phyloP scores from a whole-genome alignment of 768 basidiomycete genomes.

The Cyclocybe aegerita region DNA sequence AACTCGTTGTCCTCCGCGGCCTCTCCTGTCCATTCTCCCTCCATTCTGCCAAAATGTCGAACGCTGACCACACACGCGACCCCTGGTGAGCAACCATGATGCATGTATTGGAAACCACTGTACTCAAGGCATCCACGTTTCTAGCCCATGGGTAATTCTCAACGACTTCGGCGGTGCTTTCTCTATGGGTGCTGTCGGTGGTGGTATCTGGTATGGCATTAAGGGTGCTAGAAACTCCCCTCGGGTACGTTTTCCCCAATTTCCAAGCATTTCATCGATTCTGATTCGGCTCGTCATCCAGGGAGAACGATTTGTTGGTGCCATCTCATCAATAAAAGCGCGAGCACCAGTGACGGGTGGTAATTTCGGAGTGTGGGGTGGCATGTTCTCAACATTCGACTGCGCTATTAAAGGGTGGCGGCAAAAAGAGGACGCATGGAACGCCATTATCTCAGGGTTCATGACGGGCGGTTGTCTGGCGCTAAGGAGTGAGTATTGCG shows the following conservation, averaged over 20 bases:
- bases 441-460: conserved; percentile 97
- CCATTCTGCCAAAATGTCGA: conserved; percentile 17
- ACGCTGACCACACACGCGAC: conserved; percentile 28
- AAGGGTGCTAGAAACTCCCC: conserved; percentile 98
- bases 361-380: conserved; percentile 95
- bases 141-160: conserved; percentile 96
- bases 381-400: conserved; percentile 98
- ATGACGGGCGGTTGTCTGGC: conserved; percentile 97
- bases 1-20: conserved; percentile 4
- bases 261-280: not conserved
- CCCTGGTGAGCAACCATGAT: conserved; percentile 18
- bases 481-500: conserved; percentile 75
- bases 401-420: conserved; percentile 96
- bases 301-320: conserved; percentile 94
- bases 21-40: conserved; percentile 6
- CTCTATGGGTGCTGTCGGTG: conserved; percentile 97
- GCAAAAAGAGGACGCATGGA: conserved; percentile 99
- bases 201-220: conserved; percentile 98
- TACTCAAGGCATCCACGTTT: conserved; percentile 9
- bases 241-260: conserved; percentile 51
- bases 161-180: conserved; percentile 98
- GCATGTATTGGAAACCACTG: not conserved
- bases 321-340: conserved; percentile 95
- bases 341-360: conserved; percentile 97
- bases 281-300: conserved; percentile 28